phyloP scores from a whole-genome alignment of 2,329 filamentous ascomycete species.

The Aureobasidium sp. region DNA sequence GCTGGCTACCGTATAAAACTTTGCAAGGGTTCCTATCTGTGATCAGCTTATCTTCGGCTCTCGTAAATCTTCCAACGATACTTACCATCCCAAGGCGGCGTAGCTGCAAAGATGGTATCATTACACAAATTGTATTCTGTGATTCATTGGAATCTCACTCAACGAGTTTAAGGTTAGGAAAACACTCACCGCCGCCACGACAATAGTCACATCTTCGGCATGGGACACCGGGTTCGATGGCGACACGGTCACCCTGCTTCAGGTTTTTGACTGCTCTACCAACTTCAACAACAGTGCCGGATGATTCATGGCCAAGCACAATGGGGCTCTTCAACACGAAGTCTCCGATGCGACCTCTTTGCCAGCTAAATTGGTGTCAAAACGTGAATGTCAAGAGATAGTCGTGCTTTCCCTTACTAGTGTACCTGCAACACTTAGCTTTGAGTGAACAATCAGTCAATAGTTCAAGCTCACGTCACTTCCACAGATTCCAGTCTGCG shows the following conservation, averaged over 20 bases:
- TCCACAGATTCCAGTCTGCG: slow-evolving; percentile 80
- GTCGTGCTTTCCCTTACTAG: background rate
- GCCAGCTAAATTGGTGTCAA: slow-evolving; percentile 40
- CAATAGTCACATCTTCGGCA: slow-evolving; percentile 41
- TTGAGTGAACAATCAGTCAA: background rate
- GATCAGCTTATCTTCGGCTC: background rate
- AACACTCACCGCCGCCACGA: slow-evolving; percentile 37
- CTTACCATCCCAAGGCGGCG: slow-evolving; percentile 57
- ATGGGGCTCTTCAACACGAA: slow-evolving; percentile 52
- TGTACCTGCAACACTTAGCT: background rate
- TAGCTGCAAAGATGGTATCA: slow-evolving; percentile 44
- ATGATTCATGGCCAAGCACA: slow-evolving; percentile 42
- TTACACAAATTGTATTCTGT: slow-evolving; percentile 86
- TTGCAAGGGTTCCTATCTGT: slow-evolving; percentile 39
- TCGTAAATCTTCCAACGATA: background rate
- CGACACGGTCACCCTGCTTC: slow-evolving; percentile 40
- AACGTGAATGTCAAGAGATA: background rate
- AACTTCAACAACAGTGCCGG: slow-evolving; percentile 37
- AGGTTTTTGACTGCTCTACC: slow-evolving; percentile 37
- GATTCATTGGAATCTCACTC: background rate
- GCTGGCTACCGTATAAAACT: slow-evolving; percentile 41
- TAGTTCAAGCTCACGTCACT: slow-evolving; percentile 54
- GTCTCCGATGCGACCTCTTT: slow-evolving; percentile 53
- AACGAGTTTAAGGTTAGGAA: too few relatives aligned
- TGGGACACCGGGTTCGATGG: slow-evolving; percentile 44